Conservation (phyloP, 1,284 basidiomycete species). For the Leccinum pallidistipes region DNA sequence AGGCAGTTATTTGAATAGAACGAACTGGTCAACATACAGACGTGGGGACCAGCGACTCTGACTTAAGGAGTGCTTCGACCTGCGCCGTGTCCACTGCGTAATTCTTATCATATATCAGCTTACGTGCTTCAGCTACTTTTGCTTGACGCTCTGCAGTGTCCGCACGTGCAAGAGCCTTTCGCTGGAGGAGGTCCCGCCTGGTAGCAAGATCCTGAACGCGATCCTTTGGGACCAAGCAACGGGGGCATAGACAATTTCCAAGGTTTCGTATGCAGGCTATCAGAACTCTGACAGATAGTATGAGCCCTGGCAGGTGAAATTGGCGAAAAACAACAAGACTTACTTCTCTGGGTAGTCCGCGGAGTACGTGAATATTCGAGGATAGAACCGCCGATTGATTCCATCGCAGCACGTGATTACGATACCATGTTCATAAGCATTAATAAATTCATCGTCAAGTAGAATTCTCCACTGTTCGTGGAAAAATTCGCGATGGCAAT, state of each 20-base stretch:
- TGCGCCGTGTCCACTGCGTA: too few species aligned
- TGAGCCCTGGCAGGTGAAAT: not conserved
- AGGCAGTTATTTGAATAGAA: not conserved
- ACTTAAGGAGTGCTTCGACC: not conserved
- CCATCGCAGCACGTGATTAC: not conserved
- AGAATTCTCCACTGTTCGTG: not conserved
- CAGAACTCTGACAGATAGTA: not conserved
- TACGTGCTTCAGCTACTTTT: not conserved
- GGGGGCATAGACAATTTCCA: not conserved
- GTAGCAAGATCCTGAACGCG: not conserved
- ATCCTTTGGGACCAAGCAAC: not conserved
- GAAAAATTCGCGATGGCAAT: not conserved
- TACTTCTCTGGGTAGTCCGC: not conserved
- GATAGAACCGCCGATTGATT: not conserved
- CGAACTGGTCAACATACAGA: not conserved
- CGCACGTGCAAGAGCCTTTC: not conserved
- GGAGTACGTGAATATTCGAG: not conserved
- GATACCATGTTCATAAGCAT: not conserved
- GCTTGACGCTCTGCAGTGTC: not conserved
- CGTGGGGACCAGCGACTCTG: not conserved
- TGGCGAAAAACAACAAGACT: not conserved
- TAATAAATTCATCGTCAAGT: not conserved
- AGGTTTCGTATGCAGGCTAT: not conserved
- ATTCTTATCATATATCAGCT: too few species aligned
- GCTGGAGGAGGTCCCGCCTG: not conserved